These are phyloP conservation scores for Oleoguttula mirabilis DNA, from an alignment of 495 filamentous ascomycete genomes.

Conservation along the genomic window DNA sequence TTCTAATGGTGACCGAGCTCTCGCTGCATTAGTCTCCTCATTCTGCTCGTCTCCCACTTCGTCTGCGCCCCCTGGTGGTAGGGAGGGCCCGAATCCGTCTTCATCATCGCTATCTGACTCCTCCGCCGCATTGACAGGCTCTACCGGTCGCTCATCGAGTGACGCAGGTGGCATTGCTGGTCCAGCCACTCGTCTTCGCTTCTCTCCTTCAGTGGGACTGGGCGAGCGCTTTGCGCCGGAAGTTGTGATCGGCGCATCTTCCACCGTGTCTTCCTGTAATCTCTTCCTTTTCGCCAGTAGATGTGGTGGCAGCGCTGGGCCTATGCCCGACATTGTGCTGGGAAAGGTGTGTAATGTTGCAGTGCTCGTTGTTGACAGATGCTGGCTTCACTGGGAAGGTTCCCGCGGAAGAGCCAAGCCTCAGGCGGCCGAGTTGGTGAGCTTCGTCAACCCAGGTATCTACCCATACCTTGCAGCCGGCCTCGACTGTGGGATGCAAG, in stretches of 20 bases:
- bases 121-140: constrained; percentile 22
- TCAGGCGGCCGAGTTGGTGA: too few species aligned
- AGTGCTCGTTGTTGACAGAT: too few species aligned
- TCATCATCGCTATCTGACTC: constrained; percentile 36
- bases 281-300: constrained; percentile 32
- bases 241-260: constrained; percentile 17
- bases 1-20: constrained; percentile 14
- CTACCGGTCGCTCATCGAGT: constrained; percentile 32
- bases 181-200: constrained; percentile 36
- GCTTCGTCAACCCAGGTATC: too few species aligned
- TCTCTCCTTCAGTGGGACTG: constrained; percentile 27
- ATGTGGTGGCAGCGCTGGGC: constrained; percentile 31
- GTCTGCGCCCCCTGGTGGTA: too few species aligned
- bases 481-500: too few species aligned
- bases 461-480: too few species aligned
- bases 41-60: too few species aligned
- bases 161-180: constrained; percentile 39
- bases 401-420: too few species aligned
- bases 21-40: too few species aligned
- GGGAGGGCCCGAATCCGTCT: constrained; percentile 73
- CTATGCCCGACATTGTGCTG: constrained; percentile 31
- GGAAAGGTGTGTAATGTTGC: too few species aligned
- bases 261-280: constrained; percentile 23
- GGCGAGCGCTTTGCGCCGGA: constrained; percentile 21
- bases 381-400: too few species aligned